Conservation (phyloP, 345 rosid species). For the Populus ilicifolia region DNA sequence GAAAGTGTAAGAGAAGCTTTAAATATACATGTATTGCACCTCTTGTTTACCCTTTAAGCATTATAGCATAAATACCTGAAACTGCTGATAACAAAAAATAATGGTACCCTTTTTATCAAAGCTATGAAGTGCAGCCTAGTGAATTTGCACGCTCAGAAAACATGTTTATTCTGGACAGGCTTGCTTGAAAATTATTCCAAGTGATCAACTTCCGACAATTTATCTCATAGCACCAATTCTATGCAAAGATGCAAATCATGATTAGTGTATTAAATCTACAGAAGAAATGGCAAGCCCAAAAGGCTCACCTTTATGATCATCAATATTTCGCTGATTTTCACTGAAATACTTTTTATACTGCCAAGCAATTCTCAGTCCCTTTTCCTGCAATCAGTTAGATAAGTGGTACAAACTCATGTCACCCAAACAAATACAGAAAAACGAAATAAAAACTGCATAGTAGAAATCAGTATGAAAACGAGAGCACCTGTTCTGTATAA, state of each 20-base stretch:
- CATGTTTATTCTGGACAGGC: not conserved
- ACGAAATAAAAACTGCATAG: not conserved
- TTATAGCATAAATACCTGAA: not conserved
- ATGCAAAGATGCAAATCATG: not conserved
- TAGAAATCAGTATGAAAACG: constrained; percentile 1
- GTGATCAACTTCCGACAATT: not conserved
- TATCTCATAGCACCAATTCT: not conserved
- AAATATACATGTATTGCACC: not conserved
- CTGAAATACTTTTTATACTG: constrained; percentile 79
- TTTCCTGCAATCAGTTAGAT: constrained; percentile 45
- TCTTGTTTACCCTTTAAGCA: not conserved
- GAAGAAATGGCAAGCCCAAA: not conserved
- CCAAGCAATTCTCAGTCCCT: constrained; percentile 84
- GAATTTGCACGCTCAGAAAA: not conserved
- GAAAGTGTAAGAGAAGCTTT: not conserved
- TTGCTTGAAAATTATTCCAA: not conserved
- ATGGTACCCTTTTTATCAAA: not conserved
- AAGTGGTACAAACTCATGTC: not conserved
- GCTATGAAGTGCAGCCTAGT: not conserved
- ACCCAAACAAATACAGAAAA: not conserved
- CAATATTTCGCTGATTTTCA: constrained; percentile 49
- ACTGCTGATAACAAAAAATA: not conserved
- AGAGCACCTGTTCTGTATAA: constrained; percentile 49
- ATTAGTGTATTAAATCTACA: not conserved
- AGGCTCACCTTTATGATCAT: constrained; percentile 36